A percentile compares a stretch with the other conserved stretches of the same genome.
Conservation (phyloP, 2,329 filamentous ascomycete genomes). For the Calonectria montana region DNA sequence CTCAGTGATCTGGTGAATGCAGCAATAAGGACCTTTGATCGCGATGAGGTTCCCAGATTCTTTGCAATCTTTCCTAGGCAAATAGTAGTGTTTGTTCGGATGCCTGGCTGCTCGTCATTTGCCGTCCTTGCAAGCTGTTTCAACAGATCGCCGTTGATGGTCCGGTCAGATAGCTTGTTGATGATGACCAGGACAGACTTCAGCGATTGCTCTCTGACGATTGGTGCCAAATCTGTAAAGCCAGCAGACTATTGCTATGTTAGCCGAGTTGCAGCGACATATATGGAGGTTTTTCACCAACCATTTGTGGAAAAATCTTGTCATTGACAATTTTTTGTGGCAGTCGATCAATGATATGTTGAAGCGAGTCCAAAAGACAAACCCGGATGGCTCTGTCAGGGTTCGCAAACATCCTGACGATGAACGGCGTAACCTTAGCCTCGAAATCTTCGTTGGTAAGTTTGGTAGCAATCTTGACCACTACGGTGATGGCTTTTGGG, state of each 20-base stretch:
- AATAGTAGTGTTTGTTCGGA: slow-evolving; percentile 97
- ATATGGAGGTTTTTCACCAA: slow-evolving; percentile 50
- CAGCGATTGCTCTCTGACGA: slow-evolving; percentile 94
- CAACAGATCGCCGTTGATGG: slow-evolving; percentile 92
- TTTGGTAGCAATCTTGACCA: slow-evolving; percentile 91
- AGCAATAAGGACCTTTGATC: slow-evolving; percentile 91
- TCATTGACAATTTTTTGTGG: slow-evolving; percentile 92
- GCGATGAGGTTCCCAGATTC: slow-evolving; percentile 80
- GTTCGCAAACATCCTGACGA: slow-evolving; percentile 88
- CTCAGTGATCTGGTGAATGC: slow-evolving; percentile 90
- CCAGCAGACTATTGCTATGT: slow-evolving; percentile 76
- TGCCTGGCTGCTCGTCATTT: slow-evolving; percentile 97
- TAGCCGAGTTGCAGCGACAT: slow-evolving; percentile 29
- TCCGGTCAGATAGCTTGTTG: slow-evolving; percentile 88
- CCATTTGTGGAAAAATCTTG: slow-evolving; percentile 96
- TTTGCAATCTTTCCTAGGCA: slow-evolving; percentile 96
- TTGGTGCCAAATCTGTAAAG: slow-evolving; percentile 89
- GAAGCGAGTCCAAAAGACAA: slow-evolving; percentile 88
- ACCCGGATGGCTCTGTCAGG: slow-evolving; percentile 94
- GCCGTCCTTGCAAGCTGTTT: slow-evolving; percentile 94
- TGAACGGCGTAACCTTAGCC: slow-evolving; percentile 82
- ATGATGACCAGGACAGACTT: slow-evolving; percentile 93
- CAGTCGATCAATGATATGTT: slow-evolving; percentile 90
- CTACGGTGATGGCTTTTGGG: slow-evolving; percentile 86
- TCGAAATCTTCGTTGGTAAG: slow-evolving; percentile 92